These are phyloP conservation scores for Podospora fimiseda DNA, from an alignment of 495 filamentous ascomycete species.

Conservation along the genomic window DNA sequence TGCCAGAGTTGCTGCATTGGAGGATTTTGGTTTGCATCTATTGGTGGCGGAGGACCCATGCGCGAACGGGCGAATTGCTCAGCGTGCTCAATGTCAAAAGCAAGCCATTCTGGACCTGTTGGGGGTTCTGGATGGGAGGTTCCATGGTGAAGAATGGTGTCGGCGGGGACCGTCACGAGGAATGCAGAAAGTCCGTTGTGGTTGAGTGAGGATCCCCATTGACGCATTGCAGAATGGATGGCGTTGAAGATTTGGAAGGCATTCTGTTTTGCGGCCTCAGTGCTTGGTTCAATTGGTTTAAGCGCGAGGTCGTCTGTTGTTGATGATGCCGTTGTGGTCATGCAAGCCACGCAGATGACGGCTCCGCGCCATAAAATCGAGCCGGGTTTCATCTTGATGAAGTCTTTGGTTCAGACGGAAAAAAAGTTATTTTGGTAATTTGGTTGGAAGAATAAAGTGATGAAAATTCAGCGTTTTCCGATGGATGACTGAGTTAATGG, in stretches of 20 bases:
- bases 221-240: constrained; percentile 54
- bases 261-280: constrained; percentile 41
- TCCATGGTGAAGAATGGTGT: constrained; percentile 60
- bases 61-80: constrained; percentile 44
- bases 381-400: background rate
- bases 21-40: background rate
- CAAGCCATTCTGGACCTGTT: constrained; percentile 56
- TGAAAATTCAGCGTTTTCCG: no score
- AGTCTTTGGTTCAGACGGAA: background rate
- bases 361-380: background rate
- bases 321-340: background rate
- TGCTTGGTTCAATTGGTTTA: constrained; percentile 23
- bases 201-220: constrained; percentile 62
- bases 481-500: no score
- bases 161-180: constrained; percentile 49
- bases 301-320: no score
- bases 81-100: constrained; percentile 65
- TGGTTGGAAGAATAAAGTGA: no score
- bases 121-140: constrained; percentile 33
- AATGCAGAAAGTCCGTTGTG: constrained; percentile 68
- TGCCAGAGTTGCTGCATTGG: background rate
- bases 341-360: background rate
- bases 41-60: background rate
- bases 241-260: constrained; percentile 61
- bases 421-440: background rate